Base-by-base conservation (phyloP, 2,329 filamentous ascomycete genomes). In the Fusarium papillatum region DNA sequence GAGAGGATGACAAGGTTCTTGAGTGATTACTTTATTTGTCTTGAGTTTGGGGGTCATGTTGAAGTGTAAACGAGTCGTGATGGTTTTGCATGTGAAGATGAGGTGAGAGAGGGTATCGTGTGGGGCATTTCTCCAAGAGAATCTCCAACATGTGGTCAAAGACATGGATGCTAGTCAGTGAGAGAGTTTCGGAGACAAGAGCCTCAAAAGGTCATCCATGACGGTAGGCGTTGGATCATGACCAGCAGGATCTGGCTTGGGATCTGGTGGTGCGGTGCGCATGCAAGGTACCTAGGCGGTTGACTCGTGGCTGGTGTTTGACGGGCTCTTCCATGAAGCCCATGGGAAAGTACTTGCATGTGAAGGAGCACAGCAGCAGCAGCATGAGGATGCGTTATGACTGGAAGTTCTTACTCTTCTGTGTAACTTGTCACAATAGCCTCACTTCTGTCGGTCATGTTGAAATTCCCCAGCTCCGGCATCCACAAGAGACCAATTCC, bases 71-170 rank as follows among this genome's bases (percentile, higher is more conserved):
- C 57, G 66, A 65, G 66, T 65, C 50, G 55, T 26, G n/a, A 43
- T 50, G 14, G 53, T 36, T 75, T 79, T 70, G 67, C 78, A 79
- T 79, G 78, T 79, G 78, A 79, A 72, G 66, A 29, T 63, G 62
- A 74, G 43, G 59, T 36, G 53, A 57, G 53, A 60, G 50, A 48
- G 43, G 22, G 14, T 26, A 16, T 26, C 8, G 53, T 75, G 77
- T 75, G 77, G 77, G 77, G 74, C 68, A 29, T 43, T 70, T 73
- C 66, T 69, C 65, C 66, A 76, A 24, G 13, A 41, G 36, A 50
- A 72, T 50, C 62, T 66, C 62, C 64, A 69, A 55, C 50, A 17
- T 36, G n/a, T 38, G 48, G 36, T 66, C 29, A 68, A 39, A 57
- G 57, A 39, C 57, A 60, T 60, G 57, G 24, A 53, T 50, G 24